Conservation (phyloP, 176 grass and related monocot species). For the Microstegium vimineum region DNA sequence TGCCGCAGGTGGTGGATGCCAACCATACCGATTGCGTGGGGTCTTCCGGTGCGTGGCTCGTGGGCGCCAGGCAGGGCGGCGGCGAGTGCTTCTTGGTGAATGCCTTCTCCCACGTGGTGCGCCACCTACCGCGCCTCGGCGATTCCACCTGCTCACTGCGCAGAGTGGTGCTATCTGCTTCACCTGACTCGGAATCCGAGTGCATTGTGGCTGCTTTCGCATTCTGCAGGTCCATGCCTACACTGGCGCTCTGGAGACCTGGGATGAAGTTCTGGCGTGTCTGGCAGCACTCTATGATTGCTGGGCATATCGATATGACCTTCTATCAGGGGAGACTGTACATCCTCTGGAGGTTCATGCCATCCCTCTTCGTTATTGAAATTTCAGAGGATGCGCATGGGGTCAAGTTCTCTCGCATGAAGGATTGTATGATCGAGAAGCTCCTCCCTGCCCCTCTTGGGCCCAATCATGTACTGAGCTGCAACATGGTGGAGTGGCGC, state of each 20-base stretch:
- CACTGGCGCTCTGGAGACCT: slow-evolving; percentile 5
- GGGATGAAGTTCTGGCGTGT: slow-evolving; percentile 13
- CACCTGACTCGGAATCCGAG: neutral
- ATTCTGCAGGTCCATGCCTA: neutral
- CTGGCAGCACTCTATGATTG: neutral
- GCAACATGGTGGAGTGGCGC: slow-evolving; percentile 20
- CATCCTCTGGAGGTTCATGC: neutral
- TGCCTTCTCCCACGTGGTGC: neutral
- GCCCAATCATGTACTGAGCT: neutral
- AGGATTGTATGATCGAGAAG: neutral
- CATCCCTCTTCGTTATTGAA: neutral
- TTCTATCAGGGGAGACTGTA: slow-evolving; percentile 20
- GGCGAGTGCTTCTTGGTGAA: slow-evolving; percentile 24
- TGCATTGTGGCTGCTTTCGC: neutral
- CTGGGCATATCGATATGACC: neutral
- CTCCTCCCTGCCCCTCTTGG: neutral
- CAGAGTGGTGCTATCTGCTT: neutral
- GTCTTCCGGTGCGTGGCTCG: neutral
- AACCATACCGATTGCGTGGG: neutral
- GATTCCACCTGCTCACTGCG: neutral
- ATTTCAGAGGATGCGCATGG: neutral
- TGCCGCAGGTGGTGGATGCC: neutral
- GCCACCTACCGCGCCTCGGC: neutral
- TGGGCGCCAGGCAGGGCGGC: neutral
- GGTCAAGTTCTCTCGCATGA: neutral